A percentile compares a stretch with the other conserved stretches of the same genome.
Evolutionary conservation across 495 filamentous ascomycete genomes (phyloP).

Genomic region (Xylaria telfairii): DNA sequence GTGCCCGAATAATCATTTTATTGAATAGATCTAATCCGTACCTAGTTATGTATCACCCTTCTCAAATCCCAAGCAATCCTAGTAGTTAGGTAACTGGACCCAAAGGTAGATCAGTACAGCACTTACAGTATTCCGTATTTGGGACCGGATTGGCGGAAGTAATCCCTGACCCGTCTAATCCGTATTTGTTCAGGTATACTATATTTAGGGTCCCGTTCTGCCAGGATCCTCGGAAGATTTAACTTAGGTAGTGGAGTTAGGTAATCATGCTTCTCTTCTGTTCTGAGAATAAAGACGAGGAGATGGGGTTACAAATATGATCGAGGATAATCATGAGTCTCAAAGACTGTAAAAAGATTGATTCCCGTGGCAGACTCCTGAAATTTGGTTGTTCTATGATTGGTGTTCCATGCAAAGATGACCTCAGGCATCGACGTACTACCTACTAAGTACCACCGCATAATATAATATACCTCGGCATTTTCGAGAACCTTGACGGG

Average conservation of each 20-base stretch:
- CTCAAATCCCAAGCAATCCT: no score
- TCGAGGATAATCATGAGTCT: neutral
- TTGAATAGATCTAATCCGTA: neutral
- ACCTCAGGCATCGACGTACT: no score
- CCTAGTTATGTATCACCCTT: no score
- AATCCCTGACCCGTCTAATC: no score
- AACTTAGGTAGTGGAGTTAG: neutral
- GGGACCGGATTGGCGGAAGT: neutral
- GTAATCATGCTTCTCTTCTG: neutral
- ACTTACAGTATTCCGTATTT: no score
- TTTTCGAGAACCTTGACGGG: neutral
- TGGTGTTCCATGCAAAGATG: neutral
- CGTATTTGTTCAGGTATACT: no score
- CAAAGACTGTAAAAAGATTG: neutral
- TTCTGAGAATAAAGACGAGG: neutral
- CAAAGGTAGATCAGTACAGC: neutral
- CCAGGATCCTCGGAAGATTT: neutral
- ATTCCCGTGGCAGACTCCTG: neutral
- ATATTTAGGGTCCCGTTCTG: conserved; percentile 5
- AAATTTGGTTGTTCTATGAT: neutral
- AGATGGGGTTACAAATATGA: neutral
- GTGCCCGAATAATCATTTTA: no score
- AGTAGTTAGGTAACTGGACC: no score
- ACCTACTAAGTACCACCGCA: no score
- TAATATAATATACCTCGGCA: neutral